Conservation (phyloP, 2,329 filamentous ascomycete genomes). For the Whalleya microplaca region DNA sequence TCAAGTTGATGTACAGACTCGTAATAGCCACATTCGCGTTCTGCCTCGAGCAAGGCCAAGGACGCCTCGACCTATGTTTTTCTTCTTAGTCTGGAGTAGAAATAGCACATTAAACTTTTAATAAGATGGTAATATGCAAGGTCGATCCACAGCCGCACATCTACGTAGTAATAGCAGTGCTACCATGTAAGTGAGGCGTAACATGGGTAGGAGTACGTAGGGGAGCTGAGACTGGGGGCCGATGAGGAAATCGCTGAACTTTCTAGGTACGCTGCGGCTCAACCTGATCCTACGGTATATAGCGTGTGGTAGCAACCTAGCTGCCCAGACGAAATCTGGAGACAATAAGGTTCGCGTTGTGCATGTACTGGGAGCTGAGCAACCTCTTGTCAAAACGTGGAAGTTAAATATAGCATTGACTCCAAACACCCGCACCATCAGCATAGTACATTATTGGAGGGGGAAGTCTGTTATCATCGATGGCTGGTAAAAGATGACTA, state of each 20-base stretch:
- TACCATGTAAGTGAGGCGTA: constrained; percentile 5
- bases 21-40: not conserved
- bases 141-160: constrained; percentile 17
- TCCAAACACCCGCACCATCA: no score
- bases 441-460: no score
- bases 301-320: no score
- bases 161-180: constrained; percentile 3
- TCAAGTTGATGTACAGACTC: not conserved
- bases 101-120: constrained; percentile 16
- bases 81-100: constrained; percentile 8
- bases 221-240: constrained; percentile 12
- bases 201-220: not conserved
- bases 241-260: not conserved
- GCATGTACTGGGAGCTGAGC: no score
- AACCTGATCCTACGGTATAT: no score
- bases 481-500: no score
- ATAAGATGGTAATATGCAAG: constrained; percentile 22
- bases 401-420: no score
- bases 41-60: not conserved
- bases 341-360: no score
- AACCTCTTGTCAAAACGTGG: no score
- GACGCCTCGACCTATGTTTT: not conserved
- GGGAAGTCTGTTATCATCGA: no score
- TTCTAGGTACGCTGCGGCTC: no score
- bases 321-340: no score